phyloP scores from a whole-genome alignment of 345 rosid species.

The Hypericum perforatum region DNA sequence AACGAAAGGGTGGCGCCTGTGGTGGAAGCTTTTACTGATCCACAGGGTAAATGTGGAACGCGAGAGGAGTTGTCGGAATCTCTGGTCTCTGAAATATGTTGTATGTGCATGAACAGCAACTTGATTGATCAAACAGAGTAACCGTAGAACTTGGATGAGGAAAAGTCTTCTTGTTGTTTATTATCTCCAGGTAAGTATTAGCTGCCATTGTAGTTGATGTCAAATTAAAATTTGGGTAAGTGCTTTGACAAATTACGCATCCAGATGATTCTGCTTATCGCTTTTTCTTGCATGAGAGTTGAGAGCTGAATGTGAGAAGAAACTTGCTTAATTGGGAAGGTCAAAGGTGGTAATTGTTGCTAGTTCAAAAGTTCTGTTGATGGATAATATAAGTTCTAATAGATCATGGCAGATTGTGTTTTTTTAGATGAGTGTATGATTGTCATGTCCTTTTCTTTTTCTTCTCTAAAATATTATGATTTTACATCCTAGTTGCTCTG shows the following conservation, averaged over 20 bases:
- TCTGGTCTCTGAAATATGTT: conserved; percentile 80
- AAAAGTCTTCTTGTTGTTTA: conserved; percentile 80
- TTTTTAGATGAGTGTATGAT: too few relatives aligned
- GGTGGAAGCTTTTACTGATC: conserved; percentile 24
- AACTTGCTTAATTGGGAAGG: too few relatives aligned
- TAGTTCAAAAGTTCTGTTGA: too few relatives aligned
- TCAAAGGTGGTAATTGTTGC: too few relatives aligned
- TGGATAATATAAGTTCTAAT: too few relatives aligned
- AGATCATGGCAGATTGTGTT: too few relatives aligned
- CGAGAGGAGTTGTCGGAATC: conserved; percentile 78
- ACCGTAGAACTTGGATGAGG: conserved; percentile 88
- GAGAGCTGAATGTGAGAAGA: too few relatives aligned
- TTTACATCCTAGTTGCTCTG: too few relatives aligned
- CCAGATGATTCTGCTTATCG: background rate
- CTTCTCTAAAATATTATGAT: too few relatives aligned
- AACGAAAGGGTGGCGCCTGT: conserved; percentile 32
- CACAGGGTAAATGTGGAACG: conserved; percentile 31
- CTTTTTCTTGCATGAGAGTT: background rate
- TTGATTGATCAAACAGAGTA: conserved; percentile 79
- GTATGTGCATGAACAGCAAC: conserved; percentile 76
- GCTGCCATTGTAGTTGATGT: background rate
- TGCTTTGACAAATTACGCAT: background rate
- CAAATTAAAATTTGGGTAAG: background rate
- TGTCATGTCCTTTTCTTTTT: too few relatives aligned
- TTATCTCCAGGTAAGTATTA: conserved; percentile 71